Base-by-base conservation (phyloP, 495 filamentous ascomycete species). In the Elaphomyces granulatus region DNA sequence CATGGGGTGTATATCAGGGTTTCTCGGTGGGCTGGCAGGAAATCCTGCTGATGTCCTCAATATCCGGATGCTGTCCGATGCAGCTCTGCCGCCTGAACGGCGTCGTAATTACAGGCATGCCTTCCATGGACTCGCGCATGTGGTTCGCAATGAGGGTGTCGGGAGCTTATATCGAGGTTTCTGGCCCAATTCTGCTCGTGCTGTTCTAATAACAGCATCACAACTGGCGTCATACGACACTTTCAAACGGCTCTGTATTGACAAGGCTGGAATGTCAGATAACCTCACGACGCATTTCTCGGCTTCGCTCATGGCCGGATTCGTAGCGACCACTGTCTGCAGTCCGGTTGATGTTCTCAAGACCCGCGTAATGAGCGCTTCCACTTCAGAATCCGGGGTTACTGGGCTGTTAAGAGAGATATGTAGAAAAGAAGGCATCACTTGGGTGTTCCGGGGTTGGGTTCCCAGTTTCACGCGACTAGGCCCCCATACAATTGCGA, bases 401-500 rank as follows among this genome's bases (percentile, higher is more conserved):
- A 45, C 66, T 4, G 55, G 63, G 36, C 47, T 87, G 15, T 51
- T 92, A 46, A 54, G 60, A 4, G 78, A 85, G 30, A 81, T 87
- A 20, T 78, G 75, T 44, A 74, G 68, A 46, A 71, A 75, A 38
- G 87, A 98, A 56, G 88, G 88, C 19, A 56, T 83, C 34, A 57
- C 65, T 1, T 98, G 90, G 90, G 83, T 87, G 72, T 96, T 95
- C 60, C 79, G 80, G 52, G 90, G 90, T n/a, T 98, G 90, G 90
- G 80, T 94, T 33, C 90, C 90, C 8, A 90, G 84, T 51, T 98
- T 98, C 56, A 77, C 94, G 41, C 71, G 90, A n/a, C 53, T 98
- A 41, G 92, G 80, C 17, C 80, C 80, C 32, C 90, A 98, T 68
- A 98, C 90, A 2, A 85, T 96, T 52, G 78, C 81, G 43, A 96